Evolutionary conservation across 2,329 filamentous ascomycete genomes (phyloP), one percentile per base, ranked within the genome.

Genomic region (Nigrograna mackinnonii): DNA sequence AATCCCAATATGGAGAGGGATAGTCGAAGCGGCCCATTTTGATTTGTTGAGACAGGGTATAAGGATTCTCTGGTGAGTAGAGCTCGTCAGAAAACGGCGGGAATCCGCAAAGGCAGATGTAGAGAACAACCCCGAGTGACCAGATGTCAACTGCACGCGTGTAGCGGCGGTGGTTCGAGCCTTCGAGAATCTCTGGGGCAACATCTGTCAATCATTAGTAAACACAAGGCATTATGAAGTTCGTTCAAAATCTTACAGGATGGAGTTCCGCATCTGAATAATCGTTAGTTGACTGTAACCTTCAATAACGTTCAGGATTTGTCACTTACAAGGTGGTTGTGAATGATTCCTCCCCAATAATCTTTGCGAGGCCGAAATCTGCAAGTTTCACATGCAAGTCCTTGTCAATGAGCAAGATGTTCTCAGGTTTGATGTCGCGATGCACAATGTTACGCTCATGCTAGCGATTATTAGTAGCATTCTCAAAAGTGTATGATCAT

Each of bases 381-480:
- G 91, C 94, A 47, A 99, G 74, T 71, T 99, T 99, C 50, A 96
- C 86, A 45, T 85, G 85, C 20, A 96, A 73, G 22, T 94, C 79
- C 60, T 89, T 90, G 69, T 96, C 90, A 4, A 87, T 84, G 24
- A 99, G 75, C 6, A 99, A 74, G 22, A 99, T 97, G 60, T 97
- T 97, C 65, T 97, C 92, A 0, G 91, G 92, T 69, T 96, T 97
- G 71, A 99, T 96, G 58, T 99, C 94, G 44, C 94, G 87, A 67
- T 99, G 94, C 4, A 97, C 91, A 66, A 99, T 95, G 58, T 94
- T 95, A 49, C 94, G 88, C 47, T 97, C 94, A 66, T 99, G 94
- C 92, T 96, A 22, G 19, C 12, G 12, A 24, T 22, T 7, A 32
- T 75, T 37, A 74, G 14, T 17, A 11, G 33, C 35, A 34, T 16